phyloP scores from a whole-genome alignment of 179 eudicot genomes.

The Silene noctiflora region DNA sequence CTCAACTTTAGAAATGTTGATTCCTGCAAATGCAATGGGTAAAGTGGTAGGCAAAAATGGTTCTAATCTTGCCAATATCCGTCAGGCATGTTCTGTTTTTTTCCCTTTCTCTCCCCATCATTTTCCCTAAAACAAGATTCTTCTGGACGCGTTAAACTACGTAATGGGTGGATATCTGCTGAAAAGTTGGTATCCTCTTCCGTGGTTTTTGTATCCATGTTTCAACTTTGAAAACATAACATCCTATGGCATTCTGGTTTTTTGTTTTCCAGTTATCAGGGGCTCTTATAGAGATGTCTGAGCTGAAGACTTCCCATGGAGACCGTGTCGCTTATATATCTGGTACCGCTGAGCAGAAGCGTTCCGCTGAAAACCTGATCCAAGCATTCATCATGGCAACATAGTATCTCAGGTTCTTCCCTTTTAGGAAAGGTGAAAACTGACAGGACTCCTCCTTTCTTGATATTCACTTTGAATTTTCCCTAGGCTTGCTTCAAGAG shows the following conservation, averaged over 20 bases:
- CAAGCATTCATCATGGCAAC: slow-evolving; percentile 93
- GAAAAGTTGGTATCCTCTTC: background rate
- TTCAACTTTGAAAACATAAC: slow-evolving; percentile 8
- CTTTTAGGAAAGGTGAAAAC: slow-evolving; percentile 36
- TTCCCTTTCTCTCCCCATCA: background rate
- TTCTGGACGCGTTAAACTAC: background rate
- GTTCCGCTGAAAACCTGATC: slow-evolving; percentile 85
- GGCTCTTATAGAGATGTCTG: slow-evolving; percentile 80
- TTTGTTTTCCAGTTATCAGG: slow-evolving; percentile 78
- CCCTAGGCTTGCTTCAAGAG: slow-evolving; percentile 36
- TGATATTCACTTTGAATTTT: slow-evolving; percentile 28
- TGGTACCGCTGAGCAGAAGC: slow-evolving; percentile 89
- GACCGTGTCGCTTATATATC: slow-evolving; percentile 79
- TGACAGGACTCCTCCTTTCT: slow-evolving; percentile 27
- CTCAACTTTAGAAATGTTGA: slow-evolving; percentile 65
- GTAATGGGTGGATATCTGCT: background rate
- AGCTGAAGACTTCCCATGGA: slow-evolving; percentile 71
- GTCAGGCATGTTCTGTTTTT: slow-evolving; percentile 49
- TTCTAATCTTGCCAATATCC: slow-evolving; percentile 72
- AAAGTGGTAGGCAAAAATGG: slow-evolving; percentile 91
- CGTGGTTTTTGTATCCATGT: background rate
- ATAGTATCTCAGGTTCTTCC: slow-evolving; percentile 38
- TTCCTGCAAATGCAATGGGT: slow-evolving; percentile 76
- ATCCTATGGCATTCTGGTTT: slow-evolving; percentile 14
- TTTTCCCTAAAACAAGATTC: background rate